Evolutionary conservation across 2,329 filamentous ascomycete species (phyloP).

Genomic region (Emericellopsis atlantica): DNA sequence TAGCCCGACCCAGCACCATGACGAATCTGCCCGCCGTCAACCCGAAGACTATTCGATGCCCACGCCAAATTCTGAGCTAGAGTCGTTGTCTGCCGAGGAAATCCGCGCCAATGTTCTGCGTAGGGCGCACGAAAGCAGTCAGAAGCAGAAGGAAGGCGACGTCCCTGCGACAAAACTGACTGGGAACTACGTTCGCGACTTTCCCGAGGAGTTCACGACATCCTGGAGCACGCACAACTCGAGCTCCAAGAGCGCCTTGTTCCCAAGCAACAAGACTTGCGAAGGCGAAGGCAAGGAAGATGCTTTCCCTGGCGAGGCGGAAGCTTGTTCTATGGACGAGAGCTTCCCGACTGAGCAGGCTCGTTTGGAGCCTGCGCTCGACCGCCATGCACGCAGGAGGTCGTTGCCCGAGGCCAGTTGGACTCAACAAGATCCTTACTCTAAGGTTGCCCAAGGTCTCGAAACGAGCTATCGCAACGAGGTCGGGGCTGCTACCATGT

Average conservation of each 20-base stretch:
- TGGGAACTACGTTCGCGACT: constrained; percentile 36
- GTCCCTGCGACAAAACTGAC: constrained; percentile 16
- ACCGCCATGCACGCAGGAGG: constrained; percentile 8
- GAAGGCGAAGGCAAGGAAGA: background rate
- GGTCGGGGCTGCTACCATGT: constrained; percentile 17
- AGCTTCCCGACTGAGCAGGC: constrained; percentile 18
- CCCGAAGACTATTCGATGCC: too few species aligned
- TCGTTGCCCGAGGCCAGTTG: background rate
- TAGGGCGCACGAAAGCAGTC: constrained; percentile 10
- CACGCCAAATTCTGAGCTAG: constrained; percentile 4
- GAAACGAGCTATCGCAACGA: constrained; percentile 34
- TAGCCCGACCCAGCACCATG: constrained; percentile 4
- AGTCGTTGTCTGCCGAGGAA: constrained; percentile 14
- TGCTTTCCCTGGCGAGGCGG: constrained; percentile 12
- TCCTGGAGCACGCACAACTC: constrained; percentile 24
- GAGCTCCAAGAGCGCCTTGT: constrained; percentile 10
- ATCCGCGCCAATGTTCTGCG: constrained; percentile 17
- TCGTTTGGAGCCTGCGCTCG: constrained; percentile 16
- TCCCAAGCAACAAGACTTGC: constrained; percentile 8
- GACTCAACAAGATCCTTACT: constrained; percentile 17
- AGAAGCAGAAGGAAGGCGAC: constrained; percentile 2
- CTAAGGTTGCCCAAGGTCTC: constrained; percentile 31
- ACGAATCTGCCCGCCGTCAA: too few species aligned
- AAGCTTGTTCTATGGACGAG: constrained; percentile 25
- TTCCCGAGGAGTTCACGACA: constrained; percentile 35